A percentile compares a stretch with the other conserved stretches of the same genome.
These are phyloP conservation scores for Leptographium flavum DNA, from an alignment of 2,329 filamentous ascomycete genomes.

Conservation along the genomic window DNA sequence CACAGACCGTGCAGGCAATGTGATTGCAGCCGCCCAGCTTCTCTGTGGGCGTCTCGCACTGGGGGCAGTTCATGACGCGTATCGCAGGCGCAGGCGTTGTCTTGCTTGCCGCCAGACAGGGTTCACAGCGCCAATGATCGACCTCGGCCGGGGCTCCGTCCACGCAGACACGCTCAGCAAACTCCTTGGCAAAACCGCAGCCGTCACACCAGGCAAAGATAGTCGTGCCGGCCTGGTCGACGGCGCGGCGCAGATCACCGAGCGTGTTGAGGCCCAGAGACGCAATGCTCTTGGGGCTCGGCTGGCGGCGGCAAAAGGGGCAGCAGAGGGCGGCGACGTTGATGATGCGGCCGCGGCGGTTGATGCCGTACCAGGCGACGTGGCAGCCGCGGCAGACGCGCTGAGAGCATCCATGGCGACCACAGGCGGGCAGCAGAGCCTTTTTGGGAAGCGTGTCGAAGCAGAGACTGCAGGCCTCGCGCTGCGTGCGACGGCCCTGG, in stretches of 20 bases:
- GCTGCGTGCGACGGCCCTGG: conserved; percentile 20
- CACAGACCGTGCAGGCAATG: conserved; percentile 26
- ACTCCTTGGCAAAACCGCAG: conserved; percentile 27
- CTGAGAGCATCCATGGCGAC: conserved; percentile 28
- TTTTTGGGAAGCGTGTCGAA: conserved; percentile 23
- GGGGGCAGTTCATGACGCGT: conserved; percentile 18
- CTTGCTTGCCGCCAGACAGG: too few relatives aligned
- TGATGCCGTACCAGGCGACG: conserved; percentile 31
- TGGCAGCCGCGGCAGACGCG: conserved; percentile 26
- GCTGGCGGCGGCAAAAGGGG: conserved; percentile 33
- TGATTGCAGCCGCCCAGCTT: conserved; percentile 32
- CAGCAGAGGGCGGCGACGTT: conserved; percentile 33
- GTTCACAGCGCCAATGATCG: conserved; percentile 20
- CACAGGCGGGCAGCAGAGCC: conserved; percentile 27
- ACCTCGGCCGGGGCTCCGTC: conserved; percentile 23
- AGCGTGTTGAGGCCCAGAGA: conserved; percentile 21
- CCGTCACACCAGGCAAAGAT: conserved; percentile 33
- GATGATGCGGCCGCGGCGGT: conserved; percentile 26
- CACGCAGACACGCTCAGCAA: conserved; percentile 28
- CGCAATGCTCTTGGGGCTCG: conserved; percentile 22
- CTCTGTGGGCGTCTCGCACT: conserved; percentile 24
- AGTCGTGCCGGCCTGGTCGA: conserved; percentile 25
- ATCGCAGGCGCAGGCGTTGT: conserved; percentile 21
- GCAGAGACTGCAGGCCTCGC: conserved; percentile 30
- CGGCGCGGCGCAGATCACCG: conserved; percentile 22